Percentiles rank a stretch among this genome's conserved stretches.
phyloP scores from a whole-genome alignment of 2,329 filamentous ascomycete species.

The Epichloe uncinata region DNA sequence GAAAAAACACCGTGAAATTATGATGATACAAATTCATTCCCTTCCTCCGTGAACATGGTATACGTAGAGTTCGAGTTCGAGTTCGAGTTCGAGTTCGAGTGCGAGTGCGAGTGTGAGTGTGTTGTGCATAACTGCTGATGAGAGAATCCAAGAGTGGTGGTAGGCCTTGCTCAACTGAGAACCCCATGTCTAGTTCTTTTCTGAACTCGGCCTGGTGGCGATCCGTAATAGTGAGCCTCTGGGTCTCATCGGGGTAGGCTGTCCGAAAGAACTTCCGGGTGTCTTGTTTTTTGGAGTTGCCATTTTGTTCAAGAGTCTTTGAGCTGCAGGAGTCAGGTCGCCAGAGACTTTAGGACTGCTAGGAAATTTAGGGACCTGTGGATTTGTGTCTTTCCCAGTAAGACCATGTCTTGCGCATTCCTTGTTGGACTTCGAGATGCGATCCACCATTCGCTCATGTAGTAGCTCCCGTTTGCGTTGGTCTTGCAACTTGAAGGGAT shows the following conservation, averaged over 20 bases:
- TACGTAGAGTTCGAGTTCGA: not conserved
- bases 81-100: no score
- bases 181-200: constrained; percentile 6
- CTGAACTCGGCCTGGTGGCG: constrained; percentile 15
- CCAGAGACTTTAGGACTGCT: constrained; percentile 47
- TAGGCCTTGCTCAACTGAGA: not conserved
- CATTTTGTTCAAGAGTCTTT: constrained; percentile 52
- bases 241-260: constrained; percentile 24
- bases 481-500: constrained; percentile 68
- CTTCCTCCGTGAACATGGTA: not conserved
- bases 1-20: not conserved
- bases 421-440: constrained; percentile 59
- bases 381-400: constrained; percentile 43
- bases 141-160: not conserved
- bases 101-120: not conserved
- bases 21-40: not conserved
- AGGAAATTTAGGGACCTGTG: constrained; percentile 56
- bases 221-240: constrained; percentile 26
- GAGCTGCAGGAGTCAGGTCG: constrained; percentile 60
- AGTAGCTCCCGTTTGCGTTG: constrained; percentile 66
- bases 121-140: not conserved
- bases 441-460: constrained; percentile 78
- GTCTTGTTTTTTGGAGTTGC: constrained; percentile 28
- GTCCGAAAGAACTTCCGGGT: constrained; percentile 20
- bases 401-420: constrained; percentile 44